Evolutionary conservation across 345 rosid species (phyloP), one percentile per base, ranked within the genome.

Genomic region (Sisymbrium altissimum): DNA sequence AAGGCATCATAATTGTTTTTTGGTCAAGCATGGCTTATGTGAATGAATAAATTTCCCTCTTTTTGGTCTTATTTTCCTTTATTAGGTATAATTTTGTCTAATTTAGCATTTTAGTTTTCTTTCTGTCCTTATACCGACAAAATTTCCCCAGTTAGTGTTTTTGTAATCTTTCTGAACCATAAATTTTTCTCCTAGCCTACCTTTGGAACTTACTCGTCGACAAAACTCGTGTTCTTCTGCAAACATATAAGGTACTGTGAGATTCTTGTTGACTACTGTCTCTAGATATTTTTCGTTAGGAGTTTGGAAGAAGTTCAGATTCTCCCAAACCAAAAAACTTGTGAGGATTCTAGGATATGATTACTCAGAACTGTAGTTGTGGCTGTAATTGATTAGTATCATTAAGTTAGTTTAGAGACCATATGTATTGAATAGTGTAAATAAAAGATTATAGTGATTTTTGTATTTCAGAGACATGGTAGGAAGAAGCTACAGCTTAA

Each of bases 381-480:
- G 12, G 35, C 19, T 57, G 21, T 19, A 30, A 36, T 50, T 6
- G 13, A 19, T 11, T 48, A 33, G 68, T 64, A 19, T 36, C 7
- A 0, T 7, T 1, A 68, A 55, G 39, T 43, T 53, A 54, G 21
- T 8, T 17, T 55, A 25, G 6, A 50, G 15, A 50, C 4, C n/a
- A 52, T 52, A 12, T 12, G n/a, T 46, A 14, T 50, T 57, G 35
- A 45, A 12, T 12, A 18, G 3, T 35, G 18, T 19, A 60, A 39
- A 14, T 6, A 14, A 58, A 41, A 40, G 19, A 30, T 45, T 19
- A 23, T 35, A 27, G 32, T 49, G 50, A n/a, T 18, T 48, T 49
- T 57, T 56, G n/a, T 14, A 23, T 23, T 23, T 23, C 25, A 74
- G 53, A 75, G 40, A 68, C 13, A 88, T 88, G 91, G 85, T 76